Evolutionary conservation across 2,329 filamentous ascomycete genomes (phyloP), one percentile per base, ranked within the genome.

Genomic region (Biscogniauxia sp.): DNA sequence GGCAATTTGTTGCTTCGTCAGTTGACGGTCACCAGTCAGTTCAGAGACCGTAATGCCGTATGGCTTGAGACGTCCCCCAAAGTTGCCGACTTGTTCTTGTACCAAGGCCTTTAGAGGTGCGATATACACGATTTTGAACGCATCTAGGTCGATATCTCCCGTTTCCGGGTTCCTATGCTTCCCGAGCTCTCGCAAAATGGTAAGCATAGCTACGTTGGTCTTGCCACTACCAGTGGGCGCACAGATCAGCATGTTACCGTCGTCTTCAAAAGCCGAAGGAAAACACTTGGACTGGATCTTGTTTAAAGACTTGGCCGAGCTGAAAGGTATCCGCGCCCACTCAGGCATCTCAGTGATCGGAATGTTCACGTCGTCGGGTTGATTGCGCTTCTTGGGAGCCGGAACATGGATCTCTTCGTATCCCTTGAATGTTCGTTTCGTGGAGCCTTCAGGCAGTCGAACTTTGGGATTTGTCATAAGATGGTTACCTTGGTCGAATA

Each of bases 401-500:
- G 95, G 95, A 3, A 99, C 93, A 73, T 99, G 95, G 61, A 98
- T 97, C 73, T 99, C 95, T 76, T 99, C 95, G 68, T 98, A 99
- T 37, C 95, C 95, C 76, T 99, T 99, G 79, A 97, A 97, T 0
- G 91, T 92, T 54, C 93, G 87, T 76, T 98, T 97, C 0, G 92
- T 97, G 1, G 95, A 97, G 11, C 95, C 95, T 73, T 97, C 92
- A 0, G 95, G 95, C 20, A 99, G 83, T 64, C 91, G 90, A 53
- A 99, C 95, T 73, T 93, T 97, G 6, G 93, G 91, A 70, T 99
- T 99, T n/a, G 95, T 98, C 94, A 98, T 99, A 51, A 99, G 83
- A 79, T 99, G 95, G 71, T 98, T 99, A 57, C 95, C 95, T 77
- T 98, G 94, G 69, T 98, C 95, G 73, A 99, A 99, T 49, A 97